These are phyloP conservation scores for Sporobolomyces roseus DNA, from an alignment of 768 basidiomycete species.

Conservation along the genomic window DNA sequence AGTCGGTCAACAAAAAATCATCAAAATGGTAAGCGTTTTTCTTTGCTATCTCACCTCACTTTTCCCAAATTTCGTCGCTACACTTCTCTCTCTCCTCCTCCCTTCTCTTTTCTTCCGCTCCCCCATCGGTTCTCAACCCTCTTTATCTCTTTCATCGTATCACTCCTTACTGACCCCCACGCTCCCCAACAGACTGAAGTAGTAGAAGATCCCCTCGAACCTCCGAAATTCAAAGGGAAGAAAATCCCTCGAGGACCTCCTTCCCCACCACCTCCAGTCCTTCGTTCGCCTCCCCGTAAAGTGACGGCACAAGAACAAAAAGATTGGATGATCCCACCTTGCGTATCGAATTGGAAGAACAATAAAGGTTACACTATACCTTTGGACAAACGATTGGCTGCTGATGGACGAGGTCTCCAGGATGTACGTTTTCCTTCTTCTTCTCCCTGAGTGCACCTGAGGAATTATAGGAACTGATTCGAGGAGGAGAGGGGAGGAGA, in stretches of 20 bases:
- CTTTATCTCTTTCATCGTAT: no score
- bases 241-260: constrained; percentile 97
- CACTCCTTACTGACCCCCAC: no score
- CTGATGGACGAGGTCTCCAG: constrained; percentile 95
- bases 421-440: constrained; percentile 61
- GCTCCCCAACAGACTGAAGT: constrained; percentile 67
- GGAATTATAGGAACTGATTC: no score
- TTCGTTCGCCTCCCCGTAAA: constrained; percentile 91
- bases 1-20: constrained; percentile 86
- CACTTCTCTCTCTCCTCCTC: no score
- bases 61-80: no score
- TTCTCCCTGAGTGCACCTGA: no score
- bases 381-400: constrained; percentile 92
- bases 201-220: constrained; percentile 94
- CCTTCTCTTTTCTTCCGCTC: neutral
- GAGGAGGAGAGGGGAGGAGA: no score
- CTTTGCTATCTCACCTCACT: no score
- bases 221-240: constrained; percentile 95
- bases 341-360: constrained; percentile 99
- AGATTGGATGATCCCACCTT: constrained; percentile 99
- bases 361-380: constrained; percentile 99
- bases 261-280: constrained; percentile 90
- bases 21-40: constrained; percentile 99
- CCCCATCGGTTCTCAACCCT: neutral
- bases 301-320: constrained; percentile 97